Evolutionary conservation across 2,329 filamentous ascomycete genomes (phyloP).

Genomic region (Calonectria ilicicola): DNA sequence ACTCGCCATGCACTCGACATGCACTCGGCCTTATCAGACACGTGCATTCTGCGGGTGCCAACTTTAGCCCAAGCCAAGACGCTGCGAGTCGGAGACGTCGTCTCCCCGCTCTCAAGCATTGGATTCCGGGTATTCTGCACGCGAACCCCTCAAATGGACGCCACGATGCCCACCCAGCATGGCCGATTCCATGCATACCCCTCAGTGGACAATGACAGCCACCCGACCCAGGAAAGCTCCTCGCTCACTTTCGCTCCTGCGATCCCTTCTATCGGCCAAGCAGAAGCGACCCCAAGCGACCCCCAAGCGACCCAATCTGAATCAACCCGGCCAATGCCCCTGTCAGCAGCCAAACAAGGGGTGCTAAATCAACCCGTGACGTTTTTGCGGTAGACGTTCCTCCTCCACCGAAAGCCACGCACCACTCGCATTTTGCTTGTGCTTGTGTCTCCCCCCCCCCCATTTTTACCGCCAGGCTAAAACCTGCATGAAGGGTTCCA

Average conservation of each 20-base stretch:
- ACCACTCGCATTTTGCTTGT: slow-evolving; percentile 5
- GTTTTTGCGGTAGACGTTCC: slow-evolving; percentile 25
- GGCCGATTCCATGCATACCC: slow-evolving; percentile 1
- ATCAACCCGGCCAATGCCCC: neutral
- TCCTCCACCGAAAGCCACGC: slow-evolving; percentile 19
- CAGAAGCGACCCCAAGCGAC: neutral
- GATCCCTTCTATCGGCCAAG: slow-evolving; percentile 2
- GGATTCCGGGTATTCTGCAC: slow-evolving; percentile 1
- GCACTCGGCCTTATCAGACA: neutral
- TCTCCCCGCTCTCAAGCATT: neutral
- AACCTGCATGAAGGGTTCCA: slow-evolving; percentile 23
- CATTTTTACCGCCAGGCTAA: slow-evolving; percentile 20
- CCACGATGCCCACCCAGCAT: slow-evolving; percentile 1
- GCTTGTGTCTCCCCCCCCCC: too few species aligned
- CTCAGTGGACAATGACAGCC: neutral
- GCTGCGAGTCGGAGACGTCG: neutral
- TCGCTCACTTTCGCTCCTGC: neutral
- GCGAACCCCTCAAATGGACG: neutral
- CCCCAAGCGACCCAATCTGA: neutral
- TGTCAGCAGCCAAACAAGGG: neutral
- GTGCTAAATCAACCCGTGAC: slow-evolving; percentile 35
- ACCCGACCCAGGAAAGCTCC: neutral
- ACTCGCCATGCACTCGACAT: too few species aligned
- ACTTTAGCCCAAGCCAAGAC: neutral
- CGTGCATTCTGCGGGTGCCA: neutral